A percentile compares a stretch with the other conserved stretches of the same genome.
Conservation (phyloP, 139 green algal genomes). For the Chlamydomonas incerta region DNA sequence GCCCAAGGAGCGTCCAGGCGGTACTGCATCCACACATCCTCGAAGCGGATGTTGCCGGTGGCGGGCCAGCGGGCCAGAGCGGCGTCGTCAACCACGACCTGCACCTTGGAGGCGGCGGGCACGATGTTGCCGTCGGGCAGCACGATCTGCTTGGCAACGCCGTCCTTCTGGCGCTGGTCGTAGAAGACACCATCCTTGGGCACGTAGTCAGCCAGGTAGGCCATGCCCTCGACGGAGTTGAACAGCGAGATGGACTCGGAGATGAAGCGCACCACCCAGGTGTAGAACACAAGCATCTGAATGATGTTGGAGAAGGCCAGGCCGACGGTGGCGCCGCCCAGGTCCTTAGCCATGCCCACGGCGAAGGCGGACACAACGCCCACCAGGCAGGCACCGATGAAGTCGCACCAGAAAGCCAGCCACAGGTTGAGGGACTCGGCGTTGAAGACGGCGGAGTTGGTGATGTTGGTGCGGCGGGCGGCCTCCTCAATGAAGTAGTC, state of each 20-base stretch:
- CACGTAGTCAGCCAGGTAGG: conserved; percentile 48
- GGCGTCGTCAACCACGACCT: conserved; percentile 29
- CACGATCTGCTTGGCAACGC: not conserved
- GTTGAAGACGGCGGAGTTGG: conserved; percentile 63
- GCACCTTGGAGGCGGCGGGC: conserved; percentile 19
- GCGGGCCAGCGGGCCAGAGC: conserved; percentile 54
- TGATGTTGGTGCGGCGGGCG: conserved; percentile 45
- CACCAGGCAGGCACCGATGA: conserved; percentile 61
- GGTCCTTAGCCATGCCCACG: conserved; percentile 33
- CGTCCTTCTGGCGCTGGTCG: not conserved
- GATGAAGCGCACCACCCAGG: conserved; percentile 58
- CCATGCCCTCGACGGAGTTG: conserved; percentile 51
- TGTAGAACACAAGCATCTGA: conserved; percentile 61
- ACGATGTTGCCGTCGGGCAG: conserved; percentile 2
- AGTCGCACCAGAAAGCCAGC: conserved; percentile 71
- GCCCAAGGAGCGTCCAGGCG: conserved; percentile 58
- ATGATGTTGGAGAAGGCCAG: conserved; percentile 74
- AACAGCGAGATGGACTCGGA: conserved; percentile 54
- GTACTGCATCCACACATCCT: conserved; percentile 68
- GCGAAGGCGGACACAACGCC: conserved; percentile 61
- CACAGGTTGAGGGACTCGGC: conserved; percentile 68
- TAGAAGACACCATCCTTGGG: conserved; percentile 46
- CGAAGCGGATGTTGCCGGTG: conserved; percentile 56
- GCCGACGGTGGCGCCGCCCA: conserved; percentile 61
- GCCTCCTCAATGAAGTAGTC: conserved; percentile 51